Base-by-base conservation (phyloP, 2,329 filamentous ascomycete genomes). In the Coniella lustricola region DNA sequence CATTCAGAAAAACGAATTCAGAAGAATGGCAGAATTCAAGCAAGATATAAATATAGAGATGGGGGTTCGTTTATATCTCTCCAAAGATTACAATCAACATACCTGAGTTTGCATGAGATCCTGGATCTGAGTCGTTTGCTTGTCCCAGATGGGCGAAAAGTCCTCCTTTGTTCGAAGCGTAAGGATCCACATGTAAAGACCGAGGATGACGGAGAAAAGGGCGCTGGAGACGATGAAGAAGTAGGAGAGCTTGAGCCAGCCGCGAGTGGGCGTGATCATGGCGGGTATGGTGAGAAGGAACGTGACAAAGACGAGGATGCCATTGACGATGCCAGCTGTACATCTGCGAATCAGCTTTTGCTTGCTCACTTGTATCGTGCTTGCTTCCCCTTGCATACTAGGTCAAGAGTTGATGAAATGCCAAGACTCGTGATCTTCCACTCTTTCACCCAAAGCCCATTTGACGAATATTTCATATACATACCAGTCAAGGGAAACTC, bases 201-300 rank as follows among this genome's bases (percentile, higher is more conserved):
- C 85, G 32, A 88, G 68, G 48, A 77, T 67, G 60, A 88, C 66
- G 17, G 79, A 85, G 65, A 85, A 84, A 44, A 85, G 49, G 2
- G 70, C 76, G 60, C 76, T 81, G 36, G 80, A 48, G n/a, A 79
- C 72, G 35, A 84, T 68, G 60, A 86, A 64, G 67, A 80, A 85
- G 42, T 78, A 81, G 49, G 83, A 79, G 14, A 82, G 54, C 64
- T 88, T 87, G 58, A 91, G 74, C 79, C 82, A 87, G 54, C 75
- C 73, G 54, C 85, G 76, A 43, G 74, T 79, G 4, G 81, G 79
- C 51, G 85, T 78, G 54, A 84, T 73, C 48, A 91, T 69, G n/a
- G 79, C 85, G 3, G 85, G 85, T 14, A 93, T 67, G 7, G 84
- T 85, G 52, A 82, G 62, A 48, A 83, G 59, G 65, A 89, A 89